Evolutionary conservation across 257 asterid genomes (phyloP).

Genomic region (Gentiana straminea): DNA sequence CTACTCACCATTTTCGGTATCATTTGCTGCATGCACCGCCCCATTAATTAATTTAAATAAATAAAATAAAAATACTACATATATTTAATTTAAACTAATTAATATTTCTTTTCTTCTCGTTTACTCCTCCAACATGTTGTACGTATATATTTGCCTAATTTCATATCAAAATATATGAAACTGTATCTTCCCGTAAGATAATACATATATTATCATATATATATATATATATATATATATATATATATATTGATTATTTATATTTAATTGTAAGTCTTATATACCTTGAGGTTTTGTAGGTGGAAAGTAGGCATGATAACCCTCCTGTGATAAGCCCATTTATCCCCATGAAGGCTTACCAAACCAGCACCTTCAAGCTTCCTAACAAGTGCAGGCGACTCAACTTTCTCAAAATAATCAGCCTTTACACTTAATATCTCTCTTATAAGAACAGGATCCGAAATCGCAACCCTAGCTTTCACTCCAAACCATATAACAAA

Average conservation of each 20-base stretch:
- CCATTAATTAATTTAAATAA: too few species aligned
- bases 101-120: background rate
- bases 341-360: slow-evolving; percentile 66
- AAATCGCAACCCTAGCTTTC: slow-evolving; percentile 56
- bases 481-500: slow-evolving; percentile 91
- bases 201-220: too few species aligned
- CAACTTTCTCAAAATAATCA: slow-evolving; percentile 71
- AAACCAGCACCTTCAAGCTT: slow-evolving; percentile 89
- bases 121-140: too few species aligned
- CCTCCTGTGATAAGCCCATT: slow-evolving; percentile 94
- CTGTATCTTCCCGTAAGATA: too few species aligned
- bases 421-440: slow-evolving; percentile 63
- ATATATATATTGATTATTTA: too few species aligned
- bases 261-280: too few species aligned
- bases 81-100: background rate
- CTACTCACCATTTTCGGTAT: slow-evolving; percentile 62
- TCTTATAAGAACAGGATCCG: slow-evolving; percentile 62
- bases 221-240: too few species aligned
- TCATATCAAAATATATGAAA: too few species aligned
- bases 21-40: slow-evolving; percentile 39
- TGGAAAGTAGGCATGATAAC: slow-evolving; percentile 72
- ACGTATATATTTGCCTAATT: too few species aligned
- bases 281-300: slow-evolving; percentile 77
- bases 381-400: slow-evolving; percentile 60
- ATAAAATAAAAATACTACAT: background rate